These are phyloP conservation scores for Croton setiger DNA, from an alignment of 441 rosid species.

Conservation along the genomic window DNA sequence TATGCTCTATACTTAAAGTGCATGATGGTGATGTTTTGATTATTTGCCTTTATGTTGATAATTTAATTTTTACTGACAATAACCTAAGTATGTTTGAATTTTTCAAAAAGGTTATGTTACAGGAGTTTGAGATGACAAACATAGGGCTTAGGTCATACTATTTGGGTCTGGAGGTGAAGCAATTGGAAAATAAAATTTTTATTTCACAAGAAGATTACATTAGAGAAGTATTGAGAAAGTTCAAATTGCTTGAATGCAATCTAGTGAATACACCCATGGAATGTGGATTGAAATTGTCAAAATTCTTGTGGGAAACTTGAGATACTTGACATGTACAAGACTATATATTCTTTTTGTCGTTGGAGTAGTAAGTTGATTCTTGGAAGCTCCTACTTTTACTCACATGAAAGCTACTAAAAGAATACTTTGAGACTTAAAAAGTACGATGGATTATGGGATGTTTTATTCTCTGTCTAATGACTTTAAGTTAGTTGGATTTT, in stretches of 20 bases:
- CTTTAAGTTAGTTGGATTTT: too few relatives aligned
- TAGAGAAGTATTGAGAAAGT: background rate
- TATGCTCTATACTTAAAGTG: background rate
- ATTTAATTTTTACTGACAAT: background rate
- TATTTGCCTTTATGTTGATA: background rate
- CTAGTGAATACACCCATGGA: background rate
- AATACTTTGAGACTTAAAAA: background rate
- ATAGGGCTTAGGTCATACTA: background rate
- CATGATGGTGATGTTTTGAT: background rate
- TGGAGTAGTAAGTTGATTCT: slow-evolving; percentile 8
- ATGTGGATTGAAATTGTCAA: background rate
- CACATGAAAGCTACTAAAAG: slow-evolving; percentile 6
- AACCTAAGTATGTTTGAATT: background rate
- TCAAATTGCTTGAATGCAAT: background rate
- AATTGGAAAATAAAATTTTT: background rate
- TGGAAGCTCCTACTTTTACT: slow-evolving; percentile 7
- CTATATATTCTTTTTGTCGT: slow-evolving; percentile 11
- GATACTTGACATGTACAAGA: slow-evolving; percentile 12
- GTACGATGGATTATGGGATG: background rate
- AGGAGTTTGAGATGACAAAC: background rate
- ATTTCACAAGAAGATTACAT: background rate
- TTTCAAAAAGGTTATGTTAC: background rate
- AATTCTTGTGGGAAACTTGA: background rate
- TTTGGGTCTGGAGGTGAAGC: background rate
- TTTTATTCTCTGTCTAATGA: too few relatives aligned